Evolutionary conservation across 495 filamentous ascomycete genomes (phyloP), one percentile per base, ranked within the genome.

Genomic region (Xylaria bambusicola): DNA sequence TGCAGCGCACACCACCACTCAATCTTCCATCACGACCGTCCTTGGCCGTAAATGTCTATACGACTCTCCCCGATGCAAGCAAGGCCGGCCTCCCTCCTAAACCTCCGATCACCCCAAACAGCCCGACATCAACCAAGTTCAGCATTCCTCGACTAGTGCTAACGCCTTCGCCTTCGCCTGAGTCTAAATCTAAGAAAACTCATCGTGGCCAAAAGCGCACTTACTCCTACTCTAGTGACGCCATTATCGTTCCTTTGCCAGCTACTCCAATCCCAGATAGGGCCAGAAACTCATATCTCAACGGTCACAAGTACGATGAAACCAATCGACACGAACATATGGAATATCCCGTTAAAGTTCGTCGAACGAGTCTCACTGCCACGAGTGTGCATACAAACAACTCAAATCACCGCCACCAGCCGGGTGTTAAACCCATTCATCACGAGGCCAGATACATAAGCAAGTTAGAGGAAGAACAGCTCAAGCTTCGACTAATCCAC

Each of bases 1-100:
- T 57, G 54, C 18, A 24, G 41, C 1, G 6, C 15, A 20, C 12
- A 57, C 44, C 13, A 26, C 42, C 21, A 15, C 44, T 15, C 15
- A 38, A 26, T 21, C 54, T 26, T 27, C 41, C 54, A 3, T 1
- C 42, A 8, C 44, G 47, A n/a, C 27, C 40, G 6, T 6, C 17
- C 5, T n/a, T 18, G 27, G 40, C 29, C 27, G 7, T 36, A 1
- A 21, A 10, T 3, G 36, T 17, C 29, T 17, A 36, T 18, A 56
- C 45, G 41, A 24, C 18, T 18, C 41, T 47, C 27, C 54, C 54
- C 4, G 44, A 57, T 27, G 54, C 54, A 38, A 48, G 42, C 42
- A 47, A 57, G 1, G 42, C 54, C 44, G 21, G 13, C 12, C 44
- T 57, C 7, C 54, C 31, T 27, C 29, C 31, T 23, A 48, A 35